A percentile compares a stretch with the other conserved stretches of the same genome.
Conservation (phyloP, 83 land plant genomes). For the Thuja plicata region DNA sequence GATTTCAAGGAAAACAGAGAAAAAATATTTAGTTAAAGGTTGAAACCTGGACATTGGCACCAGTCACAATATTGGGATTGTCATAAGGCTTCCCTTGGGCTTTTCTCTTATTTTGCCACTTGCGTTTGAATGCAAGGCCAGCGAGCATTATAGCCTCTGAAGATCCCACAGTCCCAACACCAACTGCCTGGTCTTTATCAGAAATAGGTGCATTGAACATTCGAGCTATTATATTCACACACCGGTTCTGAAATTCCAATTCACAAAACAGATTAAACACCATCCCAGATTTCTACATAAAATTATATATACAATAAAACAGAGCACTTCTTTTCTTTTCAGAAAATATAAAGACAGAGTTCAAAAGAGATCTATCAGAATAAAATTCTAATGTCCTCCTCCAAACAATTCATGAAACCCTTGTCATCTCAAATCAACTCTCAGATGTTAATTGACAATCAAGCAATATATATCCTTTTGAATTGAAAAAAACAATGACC, state of each 20-base stretch:
- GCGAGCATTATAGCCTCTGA: conserved; percentile 76
- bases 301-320: no score
- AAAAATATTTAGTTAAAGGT: background rate
- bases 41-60: conserved; percentile 63
- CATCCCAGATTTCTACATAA: background rate
- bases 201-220: conserved; percentile 61
- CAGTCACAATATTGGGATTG: conserved; percentile 69
- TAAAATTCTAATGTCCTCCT: background rate
- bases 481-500: background rate
- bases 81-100: conserved; percentile 61
- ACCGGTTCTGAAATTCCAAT: conserved; percentile 51
- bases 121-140: conserved; percentile 64
- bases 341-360: background rate
- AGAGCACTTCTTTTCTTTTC: background rate
- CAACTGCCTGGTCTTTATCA: conserved; percentile 48
- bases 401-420: background rate
- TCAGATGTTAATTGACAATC: background rate
- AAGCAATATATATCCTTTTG: background rate
- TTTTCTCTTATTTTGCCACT: conserved; percentile 69
- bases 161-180: conserved; percentile 65
- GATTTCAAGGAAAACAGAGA: background rate
- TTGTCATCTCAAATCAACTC: background rate
- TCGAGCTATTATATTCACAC: conserved; percentile 76
- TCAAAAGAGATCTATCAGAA: background rate
- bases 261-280: background rate